Evolutionary conservation across 2,329 filamentous ascomycete species (phyloP).

Genomic region (Cladophialophora bantiana): DNA sequence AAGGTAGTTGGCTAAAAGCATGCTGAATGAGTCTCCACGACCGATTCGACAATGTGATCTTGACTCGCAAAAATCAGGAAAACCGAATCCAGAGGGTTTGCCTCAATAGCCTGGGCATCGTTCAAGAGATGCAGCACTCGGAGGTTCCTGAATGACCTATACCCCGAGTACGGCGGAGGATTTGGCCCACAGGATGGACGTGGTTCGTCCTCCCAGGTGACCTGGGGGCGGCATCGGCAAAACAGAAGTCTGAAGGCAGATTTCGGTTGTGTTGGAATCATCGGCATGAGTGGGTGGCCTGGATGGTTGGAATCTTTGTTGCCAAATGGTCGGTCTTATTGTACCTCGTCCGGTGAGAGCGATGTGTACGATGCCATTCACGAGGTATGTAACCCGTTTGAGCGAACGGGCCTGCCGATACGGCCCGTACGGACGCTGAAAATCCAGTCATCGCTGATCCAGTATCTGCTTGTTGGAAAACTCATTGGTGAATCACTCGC

Average conservation of each 20-base stretch:
- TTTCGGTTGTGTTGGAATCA: neutral
- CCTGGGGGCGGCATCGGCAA: neutral
- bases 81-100: neutral
- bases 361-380: neutral
- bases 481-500: neutral
- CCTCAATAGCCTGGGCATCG: neutral
- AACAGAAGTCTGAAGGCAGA: neutral
- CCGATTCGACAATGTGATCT: neutral
- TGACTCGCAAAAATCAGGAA: neutral
- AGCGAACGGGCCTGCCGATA: neutral
- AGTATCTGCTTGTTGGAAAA: neutral
- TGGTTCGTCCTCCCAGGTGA: neutral
- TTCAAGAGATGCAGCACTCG: neutral
- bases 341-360: neutral
- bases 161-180: neutral
- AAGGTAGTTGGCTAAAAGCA: neutral
- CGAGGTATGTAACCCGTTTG: neutral
- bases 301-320: neutral
- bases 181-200: neutral
- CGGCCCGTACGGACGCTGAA: neutral
- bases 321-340: neutral
- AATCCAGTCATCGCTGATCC: neutral
- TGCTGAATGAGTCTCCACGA: constrained; percentile 6
- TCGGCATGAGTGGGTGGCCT: neutral
- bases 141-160: neutral